Conservation (phyloP, 495 filamentous ascomycete species). For the Geopyxis carbonaria region DNA sequence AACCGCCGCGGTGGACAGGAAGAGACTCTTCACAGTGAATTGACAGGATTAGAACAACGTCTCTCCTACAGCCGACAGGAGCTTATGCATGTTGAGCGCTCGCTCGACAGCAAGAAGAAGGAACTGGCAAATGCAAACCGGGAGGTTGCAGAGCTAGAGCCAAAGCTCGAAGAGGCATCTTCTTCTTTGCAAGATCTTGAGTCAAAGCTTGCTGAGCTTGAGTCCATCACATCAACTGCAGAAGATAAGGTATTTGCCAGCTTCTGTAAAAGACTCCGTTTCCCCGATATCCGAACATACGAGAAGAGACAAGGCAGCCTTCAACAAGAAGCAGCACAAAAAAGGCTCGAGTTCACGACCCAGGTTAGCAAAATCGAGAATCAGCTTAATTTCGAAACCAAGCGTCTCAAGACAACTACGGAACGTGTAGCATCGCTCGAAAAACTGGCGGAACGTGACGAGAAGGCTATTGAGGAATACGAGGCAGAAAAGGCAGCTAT, state of each 20-base stretch:
- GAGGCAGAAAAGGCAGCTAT: constrained; percentile 55
- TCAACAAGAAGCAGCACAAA: constrained; percentile 74
- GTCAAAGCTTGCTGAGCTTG: constrained; percentile 45
- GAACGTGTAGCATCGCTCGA: constrained; percentile 53
- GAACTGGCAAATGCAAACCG: constrained; percentile 56
- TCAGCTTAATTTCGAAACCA: constrained; percentile 59
- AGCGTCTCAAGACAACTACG: constrained; percentile 47
- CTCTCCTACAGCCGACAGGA: constrained; percentile 56
- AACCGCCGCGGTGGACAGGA: constrained; percentile 58
- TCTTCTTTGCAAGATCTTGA: constrained; percentile 49
- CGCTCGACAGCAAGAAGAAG: constrained; percentile 67
- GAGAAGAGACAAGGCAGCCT: constrained; percentile 80
- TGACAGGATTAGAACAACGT: constrained; percentile 66
- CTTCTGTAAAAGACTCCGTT: constrained; percentile 79
- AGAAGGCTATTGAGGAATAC: constrained; percentile 48
- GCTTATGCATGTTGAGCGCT: constrained; percentile 50
- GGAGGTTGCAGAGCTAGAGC: constrained; percentile 55
- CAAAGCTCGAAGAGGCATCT: constrained; percentile 59
- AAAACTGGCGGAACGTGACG: constrained; percentile 45
- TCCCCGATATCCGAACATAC: constrained; percentile 77
- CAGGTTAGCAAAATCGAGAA: constrained; percentile 70
- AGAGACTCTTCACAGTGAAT: constrained; percentile 61
- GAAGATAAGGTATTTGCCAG: constrained; percentile 76
- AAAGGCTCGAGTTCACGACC: constrained; percentile 65
- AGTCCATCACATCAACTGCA: constrained; percentile 62